phyloP scores from a whole-genome alignment of 2,329 filamentous ascomycete species.

The Nemania sp. region DNA sequence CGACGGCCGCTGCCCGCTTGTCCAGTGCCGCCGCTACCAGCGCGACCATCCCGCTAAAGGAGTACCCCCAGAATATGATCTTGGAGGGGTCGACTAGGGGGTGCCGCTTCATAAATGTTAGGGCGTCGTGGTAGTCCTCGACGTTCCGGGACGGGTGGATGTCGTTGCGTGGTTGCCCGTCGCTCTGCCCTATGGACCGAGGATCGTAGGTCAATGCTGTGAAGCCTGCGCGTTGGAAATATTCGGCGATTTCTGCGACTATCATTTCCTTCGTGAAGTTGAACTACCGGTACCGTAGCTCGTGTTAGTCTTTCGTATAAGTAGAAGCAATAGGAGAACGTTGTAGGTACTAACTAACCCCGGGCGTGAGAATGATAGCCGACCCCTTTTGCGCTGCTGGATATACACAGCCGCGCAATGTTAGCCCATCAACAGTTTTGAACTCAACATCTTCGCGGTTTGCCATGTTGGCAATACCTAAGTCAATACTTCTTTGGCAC shows the following conservation, averaged over 20 bases:
- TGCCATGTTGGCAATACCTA: neutral
- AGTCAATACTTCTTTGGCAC: neutral
- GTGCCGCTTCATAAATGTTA: conserved; percentile 51
- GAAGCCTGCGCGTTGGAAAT: conserved; percentile 40
- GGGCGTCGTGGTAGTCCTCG: conserved; percentile 41
- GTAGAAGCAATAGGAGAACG: neutral
- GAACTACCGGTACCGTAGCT: too few species aligned
- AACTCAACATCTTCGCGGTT: conserved; percentile 42
- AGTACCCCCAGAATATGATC: conserved; percentile 40
- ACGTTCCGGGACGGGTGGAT: conserved; percentile 41
- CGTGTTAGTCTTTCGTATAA: too few species aligned
- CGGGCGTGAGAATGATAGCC: conserved; percentile 37
- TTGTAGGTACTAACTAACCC: conserved; percentile 28
- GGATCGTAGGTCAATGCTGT: conserved; percentile 44
- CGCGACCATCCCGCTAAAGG: conserved; percentile 35
- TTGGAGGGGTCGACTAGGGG: conserved; percentile 41
- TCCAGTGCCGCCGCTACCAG: conserved; percentile 37
- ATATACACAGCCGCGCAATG: conserved; percentile 44
- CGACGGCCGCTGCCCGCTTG: conserved; percentile 29
- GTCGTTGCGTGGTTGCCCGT: conserved; percentile 44
- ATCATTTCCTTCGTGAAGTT: conserved; percentile 36
- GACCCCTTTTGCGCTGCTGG: conserved; percentile 34
- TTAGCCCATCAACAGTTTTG: conserved; percentile 46
- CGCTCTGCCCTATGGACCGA: conserved; percentile 42
- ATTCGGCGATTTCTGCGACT: conserved; percentile 39